These are phyloP conservation scores for Gamsiella multidivaricata DNA, from an alignment of 192 early-diverging fungal species.

Conservation along the genomic window DNA sequence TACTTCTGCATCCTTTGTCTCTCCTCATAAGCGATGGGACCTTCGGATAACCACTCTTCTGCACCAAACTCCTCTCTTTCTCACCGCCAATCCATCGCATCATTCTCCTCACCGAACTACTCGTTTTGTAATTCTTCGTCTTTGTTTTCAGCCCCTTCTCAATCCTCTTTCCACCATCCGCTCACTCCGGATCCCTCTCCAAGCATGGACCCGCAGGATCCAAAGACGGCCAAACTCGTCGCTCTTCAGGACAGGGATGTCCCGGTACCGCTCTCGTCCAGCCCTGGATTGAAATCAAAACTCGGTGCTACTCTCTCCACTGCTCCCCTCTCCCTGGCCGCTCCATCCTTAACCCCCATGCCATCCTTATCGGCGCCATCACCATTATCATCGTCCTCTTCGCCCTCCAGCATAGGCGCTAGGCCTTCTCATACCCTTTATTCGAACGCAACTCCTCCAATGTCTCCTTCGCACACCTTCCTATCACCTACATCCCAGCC, in stretches of 20 bases:
- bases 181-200: conserved; percentile 23
- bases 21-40: conserved; percentile 5
- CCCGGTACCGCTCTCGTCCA: neutral
- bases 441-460: conserved; percentile 37
- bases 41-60: conserved; percentile 4
- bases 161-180: neutral
- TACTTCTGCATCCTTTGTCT: neutral
- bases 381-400: neutral
- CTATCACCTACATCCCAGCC: conserved; percentile 28
- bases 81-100: neutral
- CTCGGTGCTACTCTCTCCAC: neutral
- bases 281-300: no score
- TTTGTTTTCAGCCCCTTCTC: neutral
- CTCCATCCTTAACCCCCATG: conserved; percentile 1
- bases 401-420: neutral
- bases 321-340: neutral
- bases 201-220: conserved; percentile 36
- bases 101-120: neutral
- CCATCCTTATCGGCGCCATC: neutral
- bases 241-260: neutral
- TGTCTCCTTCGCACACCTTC: conserved; percentile 34
- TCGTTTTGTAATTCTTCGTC: no score
- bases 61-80: neutral
- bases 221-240: conserved; percentile 2
- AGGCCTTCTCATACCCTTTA: conserved; percentile 21